Evolutionary conservation across 2,329 filamentous ascomycete species (phyloP).

Genomic region (Calonectria hawksworthii): DNA sequence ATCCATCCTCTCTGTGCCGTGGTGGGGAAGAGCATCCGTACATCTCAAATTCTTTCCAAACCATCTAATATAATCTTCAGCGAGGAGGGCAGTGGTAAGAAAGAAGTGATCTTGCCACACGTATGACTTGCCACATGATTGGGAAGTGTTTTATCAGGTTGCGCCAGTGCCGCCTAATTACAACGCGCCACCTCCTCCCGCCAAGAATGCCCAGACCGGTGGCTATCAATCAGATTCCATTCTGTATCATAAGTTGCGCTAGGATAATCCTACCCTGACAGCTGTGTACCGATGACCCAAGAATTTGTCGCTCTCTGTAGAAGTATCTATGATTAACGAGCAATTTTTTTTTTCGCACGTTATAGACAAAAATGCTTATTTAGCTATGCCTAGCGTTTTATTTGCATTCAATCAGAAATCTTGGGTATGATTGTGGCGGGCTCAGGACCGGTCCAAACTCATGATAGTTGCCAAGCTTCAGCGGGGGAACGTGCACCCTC

Average conservation of each 20-base stretch:
- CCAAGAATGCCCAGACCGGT: constrained; percentile 10
- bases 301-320: neutral
- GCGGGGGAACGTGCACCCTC: constrained; percentile 22
- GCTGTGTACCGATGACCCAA: neutral
- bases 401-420: neutral
- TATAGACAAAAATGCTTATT: neutral
- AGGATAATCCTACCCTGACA: neutral
- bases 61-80: neutral
- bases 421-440: constrained; percentile 5
- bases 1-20: neutral
- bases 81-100: too few species aligned
- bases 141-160: neutral
- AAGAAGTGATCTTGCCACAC: too few species aligned
- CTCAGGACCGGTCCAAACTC: constrained; percentile 5
- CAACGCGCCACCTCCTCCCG: neutral
- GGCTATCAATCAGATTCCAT: constrained; percentile 4
- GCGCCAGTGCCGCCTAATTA: constrained; percentile 1
- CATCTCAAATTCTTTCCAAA: neutral
- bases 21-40: neutral
- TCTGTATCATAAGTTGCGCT: neutral
- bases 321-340: neutral
- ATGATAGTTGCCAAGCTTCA: constrained; percentile 9
- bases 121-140: neutral
- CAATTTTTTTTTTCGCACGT: neutral
- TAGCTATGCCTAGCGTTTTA: neutral